Evolutionary conservation across 78 protist genomes (phyloP).

Genomic region (Salpingoeca rosetta): DNA sequence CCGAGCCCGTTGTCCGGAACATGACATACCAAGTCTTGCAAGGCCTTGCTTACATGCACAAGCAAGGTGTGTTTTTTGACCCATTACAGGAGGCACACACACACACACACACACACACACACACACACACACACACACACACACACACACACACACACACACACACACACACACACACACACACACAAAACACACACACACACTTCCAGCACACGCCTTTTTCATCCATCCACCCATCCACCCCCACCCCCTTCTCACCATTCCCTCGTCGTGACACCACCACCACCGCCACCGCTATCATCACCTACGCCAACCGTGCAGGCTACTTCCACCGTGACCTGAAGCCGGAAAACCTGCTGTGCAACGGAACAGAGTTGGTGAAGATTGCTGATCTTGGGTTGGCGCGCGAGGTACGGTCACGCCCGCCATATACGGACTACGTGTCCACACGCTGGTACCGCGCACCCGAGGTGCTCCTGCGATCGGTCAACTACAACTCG

Average conservation of each 20-base stretch:
- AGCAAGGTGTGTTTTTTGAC: background rate
- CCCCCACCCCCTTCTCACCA: too few species aligned
- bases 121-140: slow-evolving; percentile 21
- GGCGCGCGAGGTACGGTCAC: slow-evolving; percentile 82
- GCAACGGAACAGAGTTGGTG: slow-evolving; percentile 32
- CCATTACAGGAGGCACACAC: slow-evolving; percentile 5
- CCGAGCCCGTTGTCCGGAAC: slow-evolving; percentile 57
- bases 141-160: too few species aligned
- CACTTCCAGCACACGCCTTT: too few species aligned
- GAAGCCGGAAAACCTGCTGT: slow-evolving; percentile 90
- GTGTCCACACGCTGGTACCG: slow-evolving; percentile 97
- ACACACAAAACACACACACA: too few species aligned
- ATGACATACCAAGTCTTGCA: slow-evolving; percentile 75
- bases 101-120: slow-evolving; percentile 21
- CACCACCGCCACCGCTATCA: too few species aligned
- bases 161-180: slow-evolving; percentile 23
- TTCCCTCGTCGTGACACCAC: too few species aligned
- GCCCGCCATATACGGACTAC: slow-evolving; percentile 93
- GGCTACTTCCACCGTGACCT: slow-evolving; percentile 91
- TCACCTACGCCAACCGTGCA: too few species aligned
- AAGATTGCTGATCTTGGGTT: slow-evolving; percentile 97
- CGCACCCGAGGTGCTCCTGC: slow-evolving; percentile 91
- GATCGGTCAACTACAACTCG: slow-evolving; percentile 45
- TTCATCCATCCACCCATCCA: too few species aligned
- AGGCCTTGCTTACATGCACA: slow-evolving; percentile 82